Evolutionary conservation across 106 monocot genomes (phyloP).

Genomic region (Acorus gramineus): DNA sequence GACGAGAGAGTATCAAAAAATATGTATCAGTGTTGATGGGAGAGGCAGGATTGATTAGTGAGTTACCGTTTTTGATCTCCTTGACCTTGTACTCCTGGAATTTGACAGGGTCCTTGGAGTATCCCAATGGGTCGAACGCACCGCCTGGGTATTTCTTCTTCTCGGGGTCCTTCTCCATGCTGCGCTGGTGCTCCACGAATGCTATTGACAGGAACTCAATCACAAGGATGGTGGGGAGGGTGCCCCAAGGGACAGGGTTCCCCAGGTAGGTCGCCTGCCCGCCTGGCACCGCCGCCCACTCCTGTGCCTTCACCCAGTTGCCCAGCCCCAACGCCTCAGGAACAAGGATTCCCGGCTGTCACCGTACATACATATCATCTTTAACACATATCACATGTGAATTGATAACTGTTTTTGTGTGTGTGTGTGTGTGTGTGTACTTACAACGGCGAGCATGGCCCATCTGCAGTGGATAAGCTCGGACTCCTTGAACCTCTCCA

Average conservation of each 20-base stretch:
- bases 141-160: constrained; percentile 98
- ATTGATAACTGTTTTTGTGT: no score
- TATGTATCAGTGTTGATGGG: neutral
- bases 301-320: constrained; percentile 95
- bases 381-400: no score
- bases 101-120: constrained; percentile 83
- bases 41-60: neutral
- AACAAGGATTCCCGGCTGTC: constrained; percentile 73
- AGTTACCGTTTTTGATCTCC: constrained; percentile 85
- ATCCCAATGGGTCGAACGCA: constrained; percentile 89
- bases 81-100: constrained; percentile 87
- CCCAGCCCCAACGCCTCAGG: constrained; percentile 88
- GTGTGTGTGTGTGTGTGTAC: neutral
- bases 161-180: constrained; percentile 97
- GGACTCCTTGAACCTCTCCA: constrained; percentile 93
- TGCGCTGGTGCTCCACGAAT: constrained; percentile 90
- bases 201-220: constrained; percentile 84
- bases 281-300: constrained; percentile 84
- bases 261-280: constrained; percentile 89
- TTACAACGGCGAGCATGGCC: constrained; percentile 93
- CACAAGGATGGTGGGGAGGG: constrained; percentile 73
- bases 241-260: constrained; percentile 93
- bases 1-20: neutral
- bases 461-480: constrained; percentile 94
- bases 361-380: neutral